Conservation (phyloP, 2,329 filamentous ascomycete genomes). For the Microsporum ferrugineum region DNA sequence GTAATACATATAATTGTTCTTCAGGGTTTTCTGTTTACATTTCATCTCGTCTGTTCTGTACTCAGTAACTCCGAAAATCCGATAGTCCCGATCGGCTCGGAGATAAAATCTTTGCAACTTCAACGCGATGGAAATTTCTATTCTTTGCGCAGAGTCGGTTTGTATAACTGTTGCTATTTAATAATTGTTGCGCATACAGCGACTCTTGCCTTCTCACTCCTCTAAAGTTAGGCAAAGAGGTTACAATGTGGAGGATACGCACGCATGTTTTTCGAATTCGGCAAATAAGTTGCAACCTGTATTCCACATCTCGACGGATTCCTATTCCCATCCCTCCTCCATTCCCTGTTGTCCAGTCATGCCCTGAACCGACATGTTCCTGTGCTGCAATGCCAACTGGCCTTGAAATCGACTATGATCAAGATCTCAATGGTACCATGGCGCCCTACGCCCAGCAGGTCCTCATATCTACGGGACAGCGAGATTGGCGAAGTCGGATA, state of each 20-base stretch:
- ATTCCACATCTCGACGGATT: constrained; percentile 13
- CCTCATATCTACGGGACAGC: constrained; percentile 66
- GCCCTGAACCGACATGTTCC: constrained; percentile 63
- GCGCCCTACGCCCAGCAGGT: constrained; percentile 70
- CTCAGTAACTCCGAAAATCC: neutral
- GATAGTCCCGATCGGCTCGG: constrained; percentile 4
- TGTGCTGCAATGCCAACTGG: constrained; percentile 61
- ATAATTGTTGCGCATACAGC: neutral
- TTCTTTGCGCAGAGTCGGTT: neutral
- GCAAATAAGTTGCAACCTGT: neutral
- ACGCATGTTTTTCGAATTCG: neutral
- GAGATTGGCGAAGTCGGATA: constrained; percentile 73
- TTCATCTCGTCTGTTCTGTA: no score
- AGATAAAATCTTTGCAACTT: neutral
- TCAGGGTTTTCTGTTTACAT: neutral
- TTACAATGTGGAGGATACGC: neutral
- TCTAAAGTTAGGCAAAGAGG: no score
- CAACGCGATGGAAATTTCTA: neutral
- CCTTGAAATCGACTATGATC: constrained; percentile 62
- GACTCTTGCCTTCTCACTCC: neutral
- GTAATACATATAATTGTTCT: neutral
- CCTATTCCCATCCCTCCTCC: constrained; percentile 28
- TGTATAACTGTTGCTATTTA: neutral
- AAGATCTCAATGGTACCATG: constrained; percentile 64
- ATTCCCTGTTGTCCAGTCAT: constrained; percentile 44